Percentiles rank a stretch among this genome's conserved stretches.
Evolutionary conservation across 768 basidiomycete species (phyloP).

Genomic region (Cystobasidium onofrii): DNA sequence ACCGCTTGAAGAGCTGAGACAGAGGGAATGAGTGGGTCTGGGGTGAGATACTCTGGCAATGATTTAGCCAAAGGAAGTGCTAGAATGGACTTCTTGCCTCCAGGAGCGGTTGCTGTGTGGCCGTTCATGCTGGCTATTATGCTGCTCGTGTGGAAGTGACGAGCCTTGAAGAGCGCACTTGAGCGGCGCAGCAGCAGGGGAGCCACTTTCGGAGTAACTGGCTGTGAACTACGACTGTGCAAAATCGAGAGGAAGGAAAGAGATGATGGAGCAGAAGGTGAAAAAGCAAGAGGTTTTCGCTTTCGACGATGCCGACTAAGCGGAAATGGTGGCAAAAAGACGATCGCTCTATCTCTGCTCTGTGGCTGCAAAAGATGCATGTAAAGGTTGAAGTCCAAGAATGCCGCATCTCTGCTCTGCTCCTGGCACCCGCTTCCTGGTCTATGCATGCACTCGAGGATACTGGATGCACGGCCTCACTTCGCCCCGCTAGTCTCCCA

Average conservation of each 20-base stretch:
- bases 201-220: constrained; percentile 11
- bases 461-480: neutral
- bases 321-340: neutral
- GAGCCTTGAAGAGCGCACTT: neutral
- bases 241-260: too few species aligned
- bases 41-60: constrained; percentile 25
- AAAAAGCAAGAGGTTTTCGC: neutral
- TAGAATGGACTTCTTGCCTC: constrained; percentile 27
- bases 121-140: neutral
- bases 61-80: constrained; percentile 28
- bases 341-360: neutral
- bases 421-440: too few species aligned
- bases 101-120: neutral
- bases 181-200: neutral
- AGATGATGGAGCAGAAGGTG: too few species aligned
- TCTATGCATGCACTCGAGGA: neutral
- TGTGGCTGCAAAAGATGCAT: neutral
- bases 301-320: neutral
- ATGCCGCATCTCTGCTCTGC: too few species aligned
- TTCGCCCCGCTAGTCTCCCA: neutral
- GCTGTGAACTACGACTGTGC: too few species aligned
- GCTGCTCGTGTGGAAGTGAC: neutral
- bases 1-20: constrained; percentile 5
- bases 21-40: constrained; percentile 26
- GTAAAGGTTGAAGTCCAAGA: too few species aligned